Percentiles rank a stretch among this genome's conserved stretches.
These are phyloP conservation scores for Candida xyloterini DNA, from an alignment of 805 yeast genomes.

Conservation along the genomic window DNA sequence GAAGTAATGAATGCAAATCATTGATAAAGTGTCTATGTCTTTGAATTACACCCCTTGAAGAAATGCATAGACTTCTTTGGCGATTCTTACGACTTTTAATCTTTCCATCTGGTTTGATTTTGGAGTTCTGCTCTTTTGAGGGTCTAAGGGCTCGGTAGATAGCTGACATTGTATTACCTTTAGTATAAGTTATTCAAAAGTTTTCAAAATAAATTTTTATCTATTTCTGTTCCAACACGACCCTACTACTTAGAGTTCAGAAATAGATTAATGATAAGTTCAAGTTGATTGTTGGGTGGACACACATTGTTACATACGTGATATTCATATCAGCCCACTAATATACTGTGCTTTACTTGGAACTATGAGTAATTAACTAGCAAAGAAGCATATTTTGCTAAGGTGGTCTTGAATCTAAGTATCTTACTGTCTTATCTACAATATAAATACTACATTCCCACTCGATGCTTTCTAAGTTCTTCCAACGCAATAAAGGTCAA, in stretches of 20 bases:
- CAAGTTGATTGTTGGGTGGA: no score
- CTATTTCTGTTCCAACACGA: not conserved
- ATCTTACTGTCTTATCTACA: not conserved
- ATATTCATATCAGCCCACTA: no score
- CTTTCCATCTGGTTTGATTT: conserved; percentile 34
- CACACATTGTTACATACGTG: not conserved
- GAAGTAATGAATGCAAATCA: conserved; percentile 75
- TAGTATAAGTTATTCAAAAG: not conserved
- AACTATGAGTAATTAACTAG: no score
- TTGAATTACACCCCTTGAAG: conserved; percentile 92
- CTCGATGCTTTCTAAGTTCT: conserved; percentile 46
- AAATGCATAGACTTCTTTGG: conserved; percentile 83
- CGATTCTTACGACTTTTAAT: conserved; percentile 59
- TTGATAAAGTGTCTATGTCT: conserved; percentile 93
- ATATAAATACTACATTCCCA: conserved; percentile 19
- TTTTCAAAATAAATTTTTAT: not conserved
- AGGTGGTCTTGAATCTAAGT: no score
- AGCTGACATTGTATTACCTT: conserved; percentile 52
- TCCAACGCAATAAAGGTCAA: conserved; percentile 67
- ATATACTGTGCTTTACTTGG: no score
- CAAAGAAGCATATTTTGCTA: no score
- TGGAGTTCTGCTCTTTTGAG: conserved; percentile 32
- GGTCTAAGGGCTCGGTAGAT: conserved; percentile 63
- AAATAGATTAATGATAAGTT: no score
- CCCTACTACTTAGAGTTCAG: not conserved